phyloP scores from a whole-genome alignment of 2,329 filamentous ascomycete species.

The Trichoderma sp. region DNA sequence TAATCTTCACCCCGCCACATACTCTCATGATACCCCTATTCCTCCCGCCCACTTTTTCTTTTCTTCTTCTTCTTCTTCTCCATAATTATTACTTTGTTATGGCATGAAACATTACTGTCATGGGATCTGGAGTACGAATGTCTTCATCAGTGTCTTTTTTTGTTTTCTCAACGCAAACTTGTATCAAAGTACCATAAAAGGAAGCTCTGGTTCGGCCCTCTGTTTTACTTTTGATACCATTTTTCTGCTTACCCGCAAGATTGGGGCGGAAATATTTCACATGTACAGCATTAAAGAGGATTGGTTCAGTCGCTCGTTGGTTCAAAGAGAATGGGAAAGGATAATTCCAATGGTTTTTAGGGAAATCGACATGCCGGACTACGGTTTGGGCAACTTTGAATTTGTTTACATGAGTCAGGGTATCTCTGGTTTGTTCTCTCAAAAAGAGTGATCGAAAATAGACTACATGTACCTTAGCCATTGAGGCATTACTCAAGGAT shows the following conservation, averaged over 20 bases:
- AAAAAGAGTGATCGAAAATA: neutral
- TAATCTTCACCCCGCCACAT: slow-evolving; percentile 3
- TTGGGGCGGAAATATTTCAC: neutral
- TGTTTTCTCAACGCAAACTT: neutral
- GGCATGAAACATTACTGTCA: neutral
- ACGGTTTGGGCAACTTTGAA: slow-evolving; percentile 9
- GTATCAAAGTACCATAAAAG: neutral
- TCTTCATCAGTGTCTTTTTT: slow-evolving; percentile 5
- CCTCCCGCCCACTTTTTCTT: neutral
- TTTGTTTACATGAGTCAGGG: slow-evolving; percentile 16
- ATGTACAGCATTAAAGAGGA: slow-evolving; percentile 14
- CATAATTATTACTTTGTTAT: neutral
- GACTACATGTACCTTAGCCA: slow-evolving; percentile 12
- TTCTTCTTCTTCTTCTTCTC: slow-evolving; percentile 7
- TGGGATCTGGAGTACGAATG: slow-evolving; percentile 16
- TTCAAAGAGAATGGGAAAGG: slow-evolving; percentile 16
- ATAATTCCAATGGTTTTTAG: slow-evolving; percentile 16
- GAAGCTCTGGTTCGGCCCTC: neutral
- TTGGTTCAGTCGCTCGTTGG: slow-evolving; percentile 17
- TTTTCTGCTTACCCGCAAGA: neutral
- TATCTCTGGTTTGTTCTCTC: slow-evolving; percentile 15
- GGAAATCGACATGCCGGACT: neutral
- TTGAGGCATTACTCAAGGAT: slow-evolving; percentile 5
- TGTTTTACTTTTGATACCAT: slow-evolving; percentile 9
- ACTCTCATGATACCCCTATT: slow-evolving; percentile 11